These are phyloP conservation scores for Colletotrichum noveboracense DNA, from an alignment of 2,329 filamentous ascomycete genomes.

Conservation along the genomic window DNA sequence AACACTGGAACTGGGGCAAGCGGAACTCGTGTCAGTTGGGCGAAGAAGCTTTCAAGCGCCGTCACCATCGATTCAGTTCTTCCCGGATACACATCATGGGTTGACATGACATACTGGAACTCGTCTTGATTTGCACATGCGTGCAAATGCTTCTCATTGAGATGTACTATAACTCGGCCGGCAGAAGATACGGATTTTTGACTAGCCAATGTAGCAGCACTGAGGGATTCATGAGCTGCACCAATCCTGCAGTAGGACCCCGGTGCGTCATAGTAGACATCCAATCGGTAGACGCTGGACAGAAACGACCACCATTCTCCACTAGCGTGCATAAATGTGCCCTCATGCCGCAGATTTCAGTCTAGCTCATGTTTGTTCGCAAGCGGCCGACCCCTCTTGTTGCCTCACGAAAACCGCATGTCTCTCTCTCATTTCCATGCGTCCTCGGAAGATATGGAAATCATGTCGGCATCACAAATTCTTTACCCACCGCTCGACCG, in stretches of 20 bases:
- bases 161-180: neutral
- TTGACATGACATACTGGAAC: conserved; percentile 15
- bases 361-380: neutral
- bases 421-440: neutral
- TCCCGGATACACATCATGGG: conserved; percentile 12
- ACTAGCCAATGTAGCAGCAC: neutral
- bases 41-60: conserved; percentile 37
- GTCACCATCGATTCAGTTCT: conserved; percentile 32
- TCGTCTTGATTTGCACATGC: neutral
- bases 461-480: neutral
- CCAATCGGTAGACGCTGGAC: neutral
- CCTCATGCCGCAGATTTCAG: neutral
- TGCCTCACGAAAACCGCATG: neutral
- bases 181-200: accelerated
- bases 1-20: conserved; percentile 63
- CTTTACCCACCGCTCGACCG: neutral
- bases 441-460: neutral
- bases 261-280: neutral
- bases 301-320: neutral
- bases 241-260: neutral
- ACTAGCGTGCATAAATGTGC: neutral
- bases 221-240: neutral
- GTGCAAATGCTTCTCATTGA: neutral
- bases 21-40: conserved; percentile 55
- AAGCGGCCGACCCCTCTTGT: neutral